phyloP scores from a whole-genome alignment of 1,284 basidiomycete genomes.

The Athelia sp. region DNA sequence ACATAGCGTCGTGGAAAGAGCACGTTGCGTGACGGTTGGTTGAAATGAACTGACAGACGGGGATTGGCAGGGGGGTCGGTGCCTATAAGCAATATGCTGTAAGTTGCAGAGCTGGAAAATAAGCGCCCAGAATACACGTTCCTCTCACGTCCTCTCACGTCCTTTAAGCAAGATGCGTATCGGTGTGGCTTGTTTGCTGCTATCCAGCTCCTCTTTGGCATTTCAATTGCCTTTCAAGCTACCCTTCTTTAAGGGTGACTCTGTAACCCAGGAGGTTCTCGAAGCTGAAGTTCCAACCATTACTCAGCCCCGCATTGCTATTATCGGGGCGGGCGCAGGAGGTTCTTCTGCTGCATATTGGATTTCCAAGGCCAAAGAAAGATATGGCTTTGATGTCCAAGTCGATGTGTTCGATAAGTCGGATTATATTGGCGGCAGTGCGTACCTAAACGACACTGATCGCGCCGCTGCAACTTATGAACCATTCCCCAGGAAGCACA shows the following conservation, averaged over 20 bases:
- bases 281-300: conserved; percentile 17
- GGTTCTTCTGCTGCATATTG: conserved; percentile 87
- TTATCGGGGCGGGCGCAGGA: conserved; percentile 86
- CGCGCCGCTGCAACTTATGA: conserved; percentile 7
- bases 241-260: conserved; percentile 35
- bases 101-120: too few species aligned
- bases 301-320: conserved; percentile 53
- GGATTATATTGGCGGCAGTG: conserved; percentile 78
- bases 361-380: conserved; percentile 69
- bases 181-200: conserved; percentile 22
- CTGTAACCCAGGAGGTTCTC: conserved; percentile 7
- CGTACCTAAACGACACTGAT: too few species aligned
- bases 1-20: too few species aligned
- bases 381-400: conserved; percentile 62
- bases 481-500: conserved; percentile 54
- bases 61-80: too few species aligned
- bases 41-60: too few species aligned
- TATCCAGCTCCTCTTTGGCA: conserved; percentile 34
- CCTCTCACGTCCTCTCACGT: too few species aligned
- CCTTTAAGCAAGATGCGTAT: conserved; percentile 7
- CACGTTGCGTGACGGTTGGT: too few species aligned
- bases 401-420: conserved; percentile 81
- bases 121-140: too few species aligned
- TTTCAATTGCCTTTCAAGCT: conserved; percentile 56
- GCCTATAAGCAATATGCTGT: too few species aligned